Percentiles rank a stretch among this genome's conserved stretches.
Evolutionary conservation across 1,284 basidiomycete species (phyloP).

Genomic region (Boletus austroedulis): DNA sequence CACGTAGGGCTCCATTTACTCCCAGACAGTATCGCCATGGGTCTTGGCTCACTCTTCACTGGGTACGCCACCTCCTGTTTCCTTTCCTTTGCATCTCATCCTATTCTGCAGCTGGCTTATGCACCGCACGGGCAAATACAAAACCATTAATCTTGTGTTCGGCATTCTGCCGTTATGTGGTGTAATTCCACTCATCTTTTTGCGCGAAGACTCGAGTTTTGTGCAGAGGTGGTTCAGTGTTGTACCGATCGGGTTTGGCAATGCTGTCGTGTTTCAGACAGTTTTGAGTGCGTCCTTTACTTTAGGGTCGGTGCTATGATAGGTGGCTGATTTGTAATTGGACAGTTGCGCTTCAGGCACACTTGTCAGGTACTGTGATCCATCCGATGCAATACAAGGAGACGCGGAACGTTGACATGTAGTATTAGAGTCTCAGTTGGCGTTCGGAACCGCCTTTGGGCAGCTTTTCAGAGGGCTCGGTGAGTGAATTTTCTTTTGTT

Average conservation of each 20-base stretch:
- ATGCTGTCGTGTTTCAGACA: constrained; percentile 22
- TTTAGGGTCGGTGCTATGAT: not conserved
- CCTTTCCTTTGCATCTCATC: not conserved
- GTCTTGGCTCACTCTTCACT: constrained; percentile 19
- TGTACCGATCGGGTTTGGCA: constrained; percentile 24
- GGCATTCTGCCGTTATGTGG: constrained; percentile 23
- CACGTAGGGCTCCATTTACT: constrained; percentile 19
- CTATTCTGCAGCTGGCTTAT: constrained; percentile 16
- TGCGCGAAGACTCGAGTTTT: constrained; percentile 25
- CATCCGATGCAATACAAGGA: not conserved
- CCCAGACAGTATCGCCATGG: constrained; percentile 22
- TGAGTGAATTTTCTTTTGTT: not conserved
- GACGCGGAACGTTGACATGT: not conserved
- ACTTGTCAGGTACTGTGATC: constrained; percentile 14
- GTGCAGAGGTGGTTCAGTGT: constrained; percentile 21
- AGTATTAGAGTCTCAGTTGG: constrained; percentile 14
- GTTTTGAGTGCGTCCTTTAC: constrained; percentile 14
- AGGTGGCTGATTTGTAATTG: not conserved
- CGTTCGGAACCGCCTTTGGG: constrained; percentile 20
- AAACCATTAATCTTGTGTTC: constrained; percentile 12
- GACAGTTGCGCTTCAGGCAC: constrained; percentile 22
- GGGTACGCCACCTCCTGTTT: constrained; percentile 1
- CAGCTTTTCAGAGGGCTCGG: constrained; percentile 23
- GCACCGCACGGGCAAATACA: constrained; percentile 24
- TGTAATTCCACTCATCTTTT: constrained; percentile 16